Percentiles rank a stretch among this genome's conserved stretches.
These are phyloP conservation scores for Dryadomyces quercus-mongolicae DNA, from an alignment of 2,329 filamentous ascomycete genomes.

Conservation along the genomic window DNA sequence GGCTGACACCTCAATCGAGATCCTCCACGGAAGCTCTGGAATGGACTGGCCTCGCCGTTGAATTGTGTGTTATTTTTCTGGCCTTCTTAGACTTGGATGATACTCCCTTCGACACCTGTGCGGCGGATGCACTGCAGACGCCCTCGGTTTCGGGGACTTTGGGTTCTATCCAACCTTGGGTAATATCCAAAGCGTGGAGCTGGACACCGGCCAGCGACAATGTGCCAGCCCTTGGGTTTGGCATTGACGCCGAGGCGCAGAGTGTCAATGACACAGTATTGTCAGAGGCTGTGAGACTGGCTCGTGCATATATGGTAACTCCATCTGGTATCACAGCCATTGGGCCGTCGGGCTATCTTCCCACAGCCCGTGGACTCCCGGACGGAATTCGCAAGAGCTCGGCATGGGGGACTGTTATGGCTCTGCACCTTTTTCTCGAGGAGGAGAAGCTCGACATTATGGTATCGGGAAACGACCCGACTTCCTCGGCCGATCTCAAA, in stretches of 20 bases:
- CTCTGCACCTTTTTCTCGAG: slow-evolving; percentile 76
- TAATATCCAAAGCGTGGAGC: slow-evolving; percentile 7
- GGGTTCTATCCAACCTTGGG: background rate
- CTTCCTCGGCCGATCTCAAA: slow-evolving; percentile 42
- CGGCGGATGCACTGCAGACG: background rate
- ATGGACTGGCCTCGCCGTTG: slow-evolving; percentile 56
- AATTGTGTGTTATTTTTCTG: slow-evolving; percentile 52
- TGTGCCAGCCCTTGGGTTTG: background rate
- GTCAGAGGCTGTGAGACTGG: slow-evolving; percentile 40
- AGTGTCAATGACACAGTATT: slow-evolving; percentile 21
- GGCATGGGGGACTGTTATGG: slow-evolving; percentile 57
- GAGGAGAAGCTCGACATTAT: slow-evolving; percentile 71
- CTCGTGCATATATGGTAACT: slow-evolving; percentile 54
- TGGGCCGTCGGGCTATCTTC: slow-evolving; percentile 47
- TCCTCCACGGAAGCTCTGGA: slow-evolving; percentile 40
- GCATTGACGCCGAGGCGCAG: background rate
- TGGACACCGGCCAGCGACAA: slow-evolving; percentile 19
- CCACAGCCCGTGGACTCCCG: slow-evolving; percentile 42
- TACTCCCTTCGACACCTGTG: background rate
- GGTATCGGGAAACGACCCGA: slow-evolving; percentile 29
- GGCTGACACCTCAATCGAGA: slow-evolving; percentile 34
- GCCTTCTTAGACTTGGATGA: slow-evolving; percentile 2
- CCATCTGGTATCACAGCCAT: slow-evolving; percentile 42
- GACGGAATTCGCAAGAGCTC: slow-evolving; percentile 46
- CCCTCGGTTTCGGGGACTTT: background rate